Conservation (phyloP, 2,329 filamentous ascomycete genomes). For the Polytolypa hystricis region DNA sequence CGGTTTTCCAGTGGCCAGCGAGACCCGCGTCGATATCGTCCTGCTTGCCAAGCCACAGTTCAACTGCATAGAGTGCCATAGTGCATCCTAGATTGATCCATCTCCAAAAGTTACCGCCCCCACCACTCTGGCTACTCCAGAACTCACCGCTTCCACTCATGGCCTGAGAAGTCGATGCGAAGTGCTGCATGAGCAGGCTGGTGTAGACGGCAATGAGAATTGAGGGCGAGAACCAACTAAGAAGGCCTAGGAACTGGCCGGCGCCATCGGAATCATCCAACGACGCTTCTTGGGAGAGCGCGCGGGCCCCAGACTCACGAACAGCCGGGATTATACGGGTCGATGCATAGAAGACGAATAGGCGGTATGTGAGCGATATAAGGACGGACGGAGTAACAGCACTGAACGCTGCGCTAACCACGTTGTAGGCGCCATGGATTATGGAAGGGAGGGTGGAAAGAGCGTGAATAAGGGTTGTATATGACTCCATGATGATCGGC, state of each 20-base stretch:
- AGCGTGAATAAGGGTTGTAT: constrained; percentile 78
- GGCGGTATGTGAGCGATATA: constrained; percentile 85
- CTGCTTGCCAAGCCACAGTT: constrained; percentile 69
- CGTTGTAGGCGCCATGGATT: constrained; percentile 70
- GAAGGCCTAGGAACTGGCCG: constrained; percentile 64
- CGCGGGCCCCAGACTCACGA: constrained; percentile 71
- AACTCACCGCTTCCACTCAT: constrained; percentile 56
- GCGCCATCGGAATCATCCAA: constrained; percentile 78
- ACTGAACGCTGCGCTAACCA: constrained; percentile 83
- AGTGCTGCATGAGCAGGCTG: constrained; percentile 88
- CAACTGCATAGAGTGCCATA: constrained; percentile 80
- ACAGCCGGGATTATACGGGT: constrained; percentile 93
- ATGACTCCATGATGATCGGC: constrained; percentile 96
- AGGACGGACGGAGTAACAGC: constrained; percentile 93
- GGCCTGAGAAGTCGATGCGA: constrained; percentile 56
- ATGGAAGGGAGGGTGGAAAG: constrained; percentile 73
- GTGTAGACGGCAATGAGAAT: constrained; percentile 96
- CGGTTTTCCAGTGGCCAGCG: constrained; percentile 83
- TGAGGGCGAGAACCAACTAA: constrained; percentile 90
- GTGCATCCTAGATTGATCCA: constrained; percentile 89
- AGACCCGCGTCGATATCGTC: constrained; percentile 60
- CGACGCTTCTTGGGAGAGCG: constrained; percentile 71
- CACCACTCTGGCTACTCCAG: constrained; percentile 78
- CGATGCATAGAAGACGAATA: constrained; percentile 90
- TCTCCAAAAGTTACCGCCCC: constrained; percentile 76